phyloP scores from a whole-genome alignment of 1,284 basidiomycete species.

The Wallemia ichthyophaga region DNA sequence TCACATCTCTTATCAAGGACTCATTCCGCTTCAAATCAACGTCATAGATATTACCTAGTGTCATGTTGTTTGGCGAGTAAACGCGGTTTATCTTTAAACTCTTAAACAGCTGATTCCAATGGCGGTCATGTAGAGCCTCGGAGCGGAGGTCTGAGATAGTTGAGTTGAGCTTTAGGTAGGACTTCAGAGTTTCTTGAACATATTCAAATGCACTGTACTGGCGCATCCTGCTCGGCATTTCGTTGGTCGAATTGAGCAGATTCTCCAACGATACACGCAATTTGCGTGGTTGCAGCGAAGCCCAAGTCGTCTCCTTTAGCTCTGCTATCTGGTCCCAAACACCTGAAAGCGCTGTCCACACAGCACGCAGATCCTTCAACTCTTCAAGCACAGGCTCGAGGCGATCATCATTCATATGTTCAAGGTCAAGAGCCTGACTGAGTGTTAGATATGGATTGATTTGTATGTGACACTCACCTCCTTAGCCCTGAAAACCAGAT shows the following conservation, averaged over 20 bases:
- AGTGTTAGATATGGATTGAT: not conserved
- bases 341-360: constrained; percentile 94
- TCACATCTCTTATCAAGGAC: constrained; percentile 63
- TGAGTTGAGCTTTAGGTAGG: constrained; percentile 61
- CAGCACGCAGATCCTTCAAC: constrained; percentile 76
- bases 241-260: constrained; percentile 64
- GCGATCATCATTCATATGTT: constrained; percentile 62
- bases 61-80: constrained; percentile 31
- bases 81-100: constrained; percentile 25
- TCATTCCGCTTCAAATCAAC: constrained; percentile 88
- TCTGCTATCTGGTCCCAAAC: constrained; percentile 85
- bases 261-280: constrained; percentile 75
- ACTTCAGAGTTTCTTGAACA: constrained; percentile 66
- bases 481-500: constrained; percentile 77
- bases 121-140: constrained; percentile 84
- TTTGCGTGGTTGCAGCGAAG: constrained; percentile 59
- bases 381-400: constrained; percentile 84
- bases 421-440: constrained; percentile 48
- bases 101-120: constrained; percentile 96
- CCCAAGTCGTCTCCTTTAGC: constrained; percentile 64
- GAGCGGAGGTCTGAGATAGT: constrained; percentile 80
- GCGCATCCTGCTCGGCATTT: constrained; percentile 96
- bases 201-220: constrained; percentile 98
- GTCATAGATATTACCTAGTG: constrained; percentile 87
- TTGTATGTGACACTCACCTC: constrained; percentile 20